These are phyloP conservation scores for Ophiostoma ulmi DNA, from an alignment of 2,329 filamentous ascomycete species.

Conservation along the genomic window DNA sequence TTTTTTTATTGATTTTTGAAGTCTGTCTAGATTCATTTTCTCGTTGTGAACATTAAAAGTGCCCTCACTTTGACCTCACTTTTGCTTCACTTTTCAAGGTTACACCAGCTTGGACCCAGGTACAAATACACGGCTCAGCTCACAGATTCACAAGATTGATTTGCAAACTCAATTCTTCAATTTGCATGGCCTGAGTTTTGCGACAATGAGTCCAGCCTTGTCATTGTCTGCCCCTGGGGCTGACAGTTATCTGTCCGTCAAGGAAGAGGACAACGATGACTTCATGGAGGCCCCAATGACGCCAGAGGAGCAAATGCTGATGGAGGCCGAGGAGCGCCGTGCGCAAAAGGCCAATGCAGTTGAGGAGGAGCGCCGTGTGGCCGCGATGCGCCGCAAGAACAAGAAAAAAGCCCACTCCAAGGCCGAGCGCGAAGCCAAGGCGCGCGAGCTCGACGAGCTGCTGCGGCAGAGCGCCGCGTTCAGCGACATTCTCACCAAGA, in stretches of 20 bases:
- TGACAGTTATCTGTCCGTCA: not conserved
- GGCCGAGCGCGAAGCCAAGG: conserved; percentile 53
- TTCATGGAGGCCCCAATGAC: not conserved
- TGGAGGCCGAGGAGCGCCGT: conserved; percentile 43
- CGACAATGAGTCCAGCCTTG: not conserved
- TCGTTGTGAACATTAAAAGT: no score
- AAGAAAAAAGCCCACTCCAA: conserved; percentile 47
- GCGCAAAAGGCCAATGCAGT: conserved; percentile 43
- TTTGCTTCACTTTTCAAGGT: not conserved
- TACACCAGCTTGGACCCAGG: not conserved
- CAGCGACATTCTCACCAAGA: conserved; percentile 58
- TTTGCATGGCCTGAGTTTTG: not conserved
- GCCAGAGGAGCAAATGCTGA: conserved; percentile 19
- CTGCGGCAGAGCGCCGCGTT: conserved; percentile 57
- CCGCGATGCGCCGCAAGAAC: conserved; percentile 39
- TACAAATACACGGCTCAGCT: not conserved
- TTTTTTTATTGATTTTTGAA: not conserved
- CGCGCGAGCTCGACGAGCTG: conserved; percentile 54
- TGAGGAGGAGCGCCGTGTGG: conserved; percentile 42
- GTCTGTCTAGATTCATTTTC: no score
- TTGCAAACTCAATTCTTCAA: not conserved
- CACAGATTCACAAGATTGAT: not conserved
- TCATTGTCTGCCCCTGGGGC: not conserved
- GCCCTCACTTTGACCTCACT: not conserved
- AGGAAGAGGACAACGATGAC: conserved; percentile 1